These are phyloP conservation scores for Fusarium solani-melongenae DNA, from an alignment of 2,329 filamentous ascomycete species.

Conservation along the genomic window DNA sequence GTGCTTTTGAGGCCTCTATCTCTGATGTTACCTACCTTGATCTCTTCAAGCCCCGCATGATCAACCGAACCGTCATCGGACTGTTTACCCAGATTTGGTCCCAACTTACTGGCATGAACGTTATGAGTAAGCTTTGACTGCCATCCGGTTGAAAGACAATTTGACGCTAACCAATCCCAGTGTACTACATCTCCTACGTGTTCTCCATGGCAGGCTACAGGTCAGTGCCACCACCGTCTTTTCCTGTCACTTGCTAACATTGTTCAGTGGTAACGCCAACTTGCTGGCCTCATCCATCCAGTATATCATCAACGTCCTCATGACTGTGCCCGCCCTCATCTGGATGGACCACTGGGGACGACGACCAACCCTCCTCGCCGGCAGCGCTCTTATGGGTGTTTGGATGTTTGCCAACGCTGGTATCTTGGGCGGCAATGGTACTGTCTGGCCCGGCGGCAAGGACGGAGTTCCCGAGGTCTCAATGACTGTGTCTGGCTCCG, in stretches of 20 bases:
- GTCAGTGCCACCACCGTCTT: neutral
- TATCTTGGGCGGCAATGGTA: constrained; percentile 60
- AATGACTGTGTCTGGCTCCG: constrained; percentile 56
- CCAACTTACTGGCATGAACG: constrained; percentile 67
- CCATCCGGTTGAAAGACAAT: neutral
- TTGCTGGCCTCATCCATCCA: constrained; percentile 66
- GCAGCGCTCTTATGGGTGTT: constrained; percentile 72
- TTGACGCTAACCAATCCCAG: neutral
- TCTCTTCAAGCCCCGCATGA: constrained; percentile 76
- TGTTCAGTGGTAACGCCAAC: constrained; percentile 55
- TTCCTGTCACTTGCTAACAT: neutral
- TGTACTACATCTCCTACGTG: constrained; percentile 70
- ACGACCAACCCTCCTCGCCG: constrained; percentile 73
- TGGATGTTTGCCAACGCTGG: constrained; percentile 68
- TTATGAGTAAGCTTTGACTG: constrained; percentile 60
- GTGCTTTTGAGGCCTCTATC: constrained; percentile 78
- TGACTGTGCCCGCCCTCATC: constrained; percentile 80
- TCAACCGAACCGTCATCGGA: constrained; percentile 63
- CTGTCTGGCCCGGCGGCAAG: constrained; percentile 55
- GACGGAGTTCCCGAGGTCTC: constrained; percentile 59
- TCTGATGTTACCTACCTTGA: constrained; percentile 77
- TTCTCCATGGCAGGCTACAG: constrained; percentile 54
- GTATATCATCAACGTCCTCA: constrained; percentile 81
- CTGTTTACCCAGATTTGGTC: constrained; percentile 67
- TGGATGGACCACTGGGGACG: constrained; percentile 83